Evolutionary conservation across 495 filamentous ascomycete species (phyloP).

Genomic region (Hyaloscypha bicolor): DNA sequence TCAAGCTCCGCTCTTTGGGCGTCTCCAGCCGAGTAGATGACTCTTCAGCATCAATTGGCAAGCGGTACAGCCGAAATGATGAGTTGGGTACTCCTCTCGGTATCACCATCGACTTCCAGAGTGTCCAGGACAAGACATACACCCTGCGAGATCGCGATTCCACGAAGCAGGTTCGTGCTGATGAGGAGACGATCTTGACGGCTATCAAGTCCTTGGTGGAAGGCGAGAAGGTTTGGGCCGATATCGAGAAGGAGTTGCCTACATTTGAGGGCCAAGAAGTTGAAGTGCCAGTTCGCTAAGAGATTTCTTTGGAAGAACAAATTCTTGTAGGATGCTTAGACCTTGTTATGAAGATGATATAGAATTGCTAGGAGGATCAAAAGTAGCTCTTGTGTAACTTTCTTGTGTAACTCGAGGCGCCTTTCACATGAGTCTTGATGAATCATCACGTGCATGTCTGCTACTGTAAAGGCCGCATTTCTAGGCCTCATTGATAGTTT

Average conservation of each 20-base stretch:
- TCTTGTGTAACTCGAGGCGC: neutral
- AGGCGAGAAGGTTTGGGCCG: conserved; percentile 61
- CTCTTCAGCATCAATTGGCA: conserved; percentile 70
- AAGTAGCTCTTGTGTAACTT: conserved; percentile 1
- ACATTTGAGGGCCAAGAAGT: conserved; percentile 59
- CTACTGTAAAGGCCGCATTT: no score
- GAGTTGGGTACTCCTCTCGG: conserved; percentile 74
- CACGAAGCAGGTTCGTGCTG: conserved; percentile 71
- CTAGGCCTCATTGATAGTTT: no score
- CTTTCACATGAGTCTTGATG: neutral
- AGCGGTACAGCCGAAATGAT: conserved; percentile 73
- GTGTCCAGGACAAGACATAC: conserved; percentile 66
- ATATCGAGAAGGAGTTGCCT: conserved; percentile 60
- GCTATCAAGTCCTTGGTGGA: conserved; percentile 61
- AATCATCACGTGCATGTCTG: neutral
- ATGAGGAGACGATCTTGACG: conserved; percentile 61
- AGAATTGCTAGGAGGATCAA: conserved; percentile 7
- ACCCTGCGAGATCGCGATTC: conserved; percentile 75
- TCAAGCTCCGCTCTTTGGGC: conserved; percentile 59
- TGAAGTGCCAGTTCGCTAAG: conserved; percentile 32
- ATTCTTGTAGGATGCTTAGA: neutral
- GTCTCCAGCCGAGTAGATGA: conserved; percentile 69
- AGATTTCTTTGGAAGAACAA: neutral
- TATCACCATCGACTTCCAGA: conserved; percentile 76
- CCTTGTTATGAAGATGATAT: neutral